Evolutionary conservation across 2,329 filamentous ascomycete genomes (phyloP).

Genomic region (Didymella lethalis): DNA sequence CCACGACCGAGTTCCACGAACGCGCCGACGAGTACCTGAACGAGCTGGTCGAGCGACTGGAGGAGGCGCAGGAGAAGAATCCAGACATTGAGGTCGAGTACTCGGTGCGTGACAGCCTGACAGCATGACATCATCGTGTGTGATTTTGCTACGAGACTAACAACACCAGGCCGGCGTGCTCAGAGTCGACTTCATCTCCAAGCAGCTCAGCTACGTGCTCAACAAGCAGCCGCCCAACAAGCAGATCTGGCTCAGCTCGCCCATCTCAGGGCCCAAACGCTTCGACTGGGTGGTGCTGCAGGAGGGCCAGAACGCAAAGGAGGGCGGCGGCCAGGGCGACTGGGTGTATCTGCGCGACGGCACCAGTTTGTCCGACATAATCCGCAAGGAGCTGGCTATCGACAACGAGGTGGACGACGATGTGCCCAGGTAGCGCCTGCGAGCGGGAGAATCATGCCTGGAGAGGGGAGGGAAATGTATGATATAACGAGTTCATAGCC

Average conservation of each 20-base stretch:
- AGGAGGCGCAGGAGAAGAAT: slow-evolving; percentile 75
- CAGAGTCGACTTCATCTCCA: slow-evolving; percentile 71
- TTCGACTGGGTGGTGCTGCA: slow-evolving; percentile 85
- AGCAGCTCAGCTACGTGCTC: slow-evolving; percentile 82
- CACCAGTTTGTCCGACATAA: slow-evolving; percentile 73
- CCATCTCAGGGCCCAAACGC: slow-evolving; percentile 88
- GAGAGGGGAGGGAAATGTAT: neutral
- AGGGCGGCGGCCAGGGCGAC: slow-evolving; percentile 74
- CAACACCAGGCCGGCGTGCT: slow-evolving; percentile 80
- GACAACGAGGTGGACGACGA: slow-evolving; percentile 52
- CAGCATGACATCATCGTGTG: neutral
- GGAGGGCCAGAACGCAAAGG: slow-evolving; percentile 79
- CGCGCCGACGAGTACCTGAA: slow-evolving; percentile 79
- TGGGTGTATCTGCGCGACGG: slow-evolving; percentile 92
- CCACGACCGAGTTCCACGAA: slow-evolving; percentile 76
- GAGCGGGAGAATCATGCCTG: neutral
- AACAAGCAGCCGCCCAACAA: slow-evolving; percentile 99
- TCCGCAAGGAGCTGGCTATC: slow-evolving; percentile 79
- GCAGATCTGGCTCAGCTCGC: slow-evolving; percentile 95
- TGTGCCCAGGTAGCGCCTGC: slow-evolving; percentile 35
- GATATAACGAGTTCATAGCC: slow-evolving; percentile 1
- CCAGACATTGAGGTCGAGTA: slow-evolving; percentile 89
- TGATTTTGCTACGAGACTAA: neutral
- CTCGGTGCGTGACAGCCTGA: slow-evolving; percentile 63
- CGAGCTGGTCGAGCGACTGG: slow-evolving; percentile 65